Evolutionary conservation across 805 yeast genomes (phyloP), one percentile per base, ranked within the genome.

Genomic region (Wickerhamomyces silvicola): DNA sequence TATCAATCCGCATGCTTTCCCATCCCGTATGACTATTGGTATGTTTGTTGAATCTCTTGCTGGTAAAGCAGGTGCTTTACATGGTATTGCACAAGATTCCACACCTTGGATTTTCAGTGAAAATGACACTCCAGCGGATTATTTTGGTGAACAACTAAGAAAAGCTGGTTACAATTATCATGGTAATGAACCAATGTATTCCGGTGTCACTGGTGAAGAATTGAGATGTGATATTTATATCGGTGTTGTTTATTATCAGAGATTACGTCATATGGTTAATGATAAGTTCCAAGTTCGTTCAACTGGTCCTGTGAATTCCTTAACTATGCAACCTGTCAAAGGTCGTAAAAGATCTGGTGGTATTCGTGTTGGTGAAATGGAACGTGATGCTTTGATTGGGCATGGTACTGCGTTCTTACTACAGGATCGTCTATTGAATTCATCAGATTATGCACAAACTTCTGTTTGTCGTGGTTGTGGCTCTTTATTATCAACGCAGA

Each of bases 301-400:
- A 5, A 92, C 98, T 12, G 98, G 98, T 56, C 97, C 97, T 6
- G 97, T 92, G 18, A 90, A 90, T 62, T 76, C 92, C 22, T 72
- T 92, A 57, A 92, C 97, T 12, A 87, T 90, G 97, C 98, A 92
- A 71, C 98, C 98, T 24, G 98, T 92, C 35, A 92, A 92, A 67
- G 98, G 98, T 53, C 81, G 98, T 68, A 92, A 92, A 79, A 78
- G 97, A 67, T 78, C 82, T 45, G 98, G 98, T 64, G 98, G 98
- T 81, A 92, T 92, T 48, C 94, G 98, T 72, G 94, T 92, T 24
- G 98, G 98, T 60, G 98, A 92, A 62, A 92, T 92, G 98, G 98
- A 92, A 66, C 83, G 98, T 66, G 98, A 92, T 72, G 98, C 98
- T 2, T 69, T 92, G 50, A 87, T 92, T 59, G 98, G 97, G 38